Evolutionary conservation across 768 basidiomycete species (phyloP), one percentile per base, ranked within the genome.

Genomic region (Termitomyces sp.): DNA sequence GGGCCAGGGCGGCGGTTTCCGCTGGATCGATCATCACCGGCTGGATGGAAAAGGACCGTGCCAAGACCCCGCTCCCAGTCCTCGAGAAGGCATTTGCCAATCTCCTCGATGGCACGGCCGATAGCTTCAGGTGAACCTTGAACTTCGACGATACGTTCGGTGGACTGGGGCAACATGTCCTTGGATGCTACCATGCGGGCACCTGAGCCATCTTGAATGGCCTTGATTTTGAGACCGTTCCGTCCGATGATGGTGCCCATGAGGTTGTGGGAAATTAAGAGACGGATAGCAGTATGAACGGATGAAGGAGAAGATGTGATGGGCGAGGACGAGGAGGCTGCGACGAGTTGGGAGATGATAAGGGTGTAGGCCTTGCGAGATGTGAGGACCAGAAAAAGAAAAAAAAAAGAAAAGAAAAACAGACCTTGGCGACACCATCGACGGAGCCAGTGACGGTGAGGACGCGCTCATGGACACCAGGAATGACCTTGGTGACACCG

Each of bases 181-280:
- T 98, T 98, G 57, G 92, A 91, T 41, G 97, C 97, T 53, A 98
- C 89, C 95, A 99, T 99, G 53, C 97, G 89, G 18, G 94, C 94
- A 48, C 94, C 94, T 36, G 96, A 96, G 44, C 81, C 76, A 71
- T 98, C 96, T 70, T 99, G 97, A 69, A 99, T 98, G 66, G 94
- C 91, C 76, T 98, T 98, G 73, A 99, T 98, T 84, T 97, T 98
- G 70, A 92, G 85, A 63, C 97, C 97, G 51, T 76, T 89, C 60
- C 95, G 89, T 63, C 97, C 97, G 64, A 98, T 98, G 76, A 99
- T 90, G 57, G 93, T 94, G 50, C 97, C 97, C 97, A 99, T 99
- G 62, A 99, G 81, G 74, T 98, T 96, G 78, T 99, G 97, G 42
- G 94, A 96, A 77, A 99, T 94, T 66, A 99, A 82, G 62, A 99